Base-by-base conservation (phyloP, 805 yeast species). In the Kazachstania bromeliacearum region DNA sequence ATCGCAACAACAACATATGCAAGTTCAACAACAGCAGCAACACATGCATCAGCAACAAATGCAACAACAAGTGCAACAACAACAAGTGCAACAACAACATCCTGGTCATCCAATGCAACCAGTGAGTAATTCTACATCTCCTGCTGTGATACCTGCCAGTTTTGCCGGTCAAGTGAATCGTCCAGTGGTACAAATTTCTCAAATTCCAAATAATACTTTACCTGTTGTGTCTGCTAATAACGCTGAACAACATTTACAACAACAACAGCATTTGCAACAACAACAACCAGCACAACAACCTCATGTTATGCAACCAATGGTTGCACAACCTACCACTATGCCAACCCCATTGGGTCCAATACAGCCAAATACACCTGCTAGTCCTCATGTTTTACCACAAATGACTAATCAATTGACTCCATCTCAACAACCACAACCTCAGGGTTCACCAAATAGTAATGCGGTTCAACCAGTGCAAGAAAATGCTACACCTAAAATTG, bases 341-440 rank as follows among this genome's bases (percentile, higher is more conserved):
- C 12, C 5, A 15, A 13, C 33, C 9, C 17, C 8, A 7, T 7
- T 9, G 7, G 10, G n/a, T 12, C 27, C 9, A 24, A 12, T 3
- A 28, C 21, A 10, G 7, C 9, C 14, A 7, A 10, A 15, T 19
- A 29, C 3, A 8, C 4, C 10, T 15, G 20, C 18, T 19, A 29
- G 32, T 29, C 32, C 32, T 12, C 23, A 22, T 7, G 20, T 15
- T 18, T 29, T 29, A 29, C 32, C 32, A n/a, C 32, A 29, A 29
- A 29, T 29, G 21, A 57, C 40, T 57, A 55, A 46, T 23, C 22
- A 38, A 22, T 25, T 42, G 24, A 25, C 40, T 10, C 36, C 51
- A 17, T 36, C 57, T 4, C 40, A n/a, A n/a, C 47, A 27, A 41
- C 48, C 26, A 40, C 45, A 21, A 34, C 49, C 12, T 7, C 47